Evolutionary conservation across 2,329 filamentous ascomycete species (phyloP), one percentile per base, ranked within the genome.

Genomic region (Trichoderma atrobrunneum): DNA sequence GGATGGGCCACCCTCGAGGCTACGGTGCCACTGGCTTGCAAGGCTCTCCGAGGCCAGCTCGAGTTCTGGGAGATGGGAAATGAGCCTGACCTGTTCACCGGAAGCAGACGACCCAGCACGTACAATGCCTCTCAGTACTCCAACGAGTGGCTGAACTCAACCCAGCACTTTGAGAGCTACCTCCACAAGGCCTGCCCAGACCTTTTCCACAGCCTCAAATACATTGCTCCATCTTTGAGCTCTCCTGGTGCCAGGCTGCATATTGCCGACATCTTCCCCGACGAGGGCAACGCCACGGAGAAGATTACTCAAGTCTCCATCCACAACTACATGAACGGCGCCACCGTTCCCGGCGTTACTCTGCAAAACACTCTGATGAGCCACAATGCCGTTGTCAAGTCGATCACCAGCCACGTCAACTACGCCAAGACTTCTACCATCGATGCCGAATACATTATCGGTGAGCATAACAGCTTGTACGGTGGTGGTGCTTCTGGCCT

Each of bases 381-480:
- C 78, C 76, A 76, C 73, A 82, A 80, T 73, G 76, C 81, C 12
- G 80, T 80, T 56, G 78, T 79, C 66, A 78, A 77, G 72, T 76
- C 72, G 16, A 78, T 80, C 2, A 76, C 83, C 34, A 76, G 26
- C 51, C 76, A 77, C 66, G 74, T 76, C 36, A 64, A 65, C 56
- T 75, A 75, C 54, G 74, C 75, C 43, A 71, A 73, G 66, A 72
- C 72, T 12, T 75, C 76, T 2, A 80, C 81, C 4, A 81, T 83
- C 1, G 76, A 78, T 26, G 75, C 74, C 0, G 76, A 80, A 28
- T 80, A 81, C 43, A 79, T 86, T 36, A 81, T 87, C 75, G 85
- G 84, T 30, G 85, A 86, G 79, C 86, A 84, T 2, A 86, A 86
- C 76, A 82, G 80, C 16, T 77, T 82, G n/a, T 80, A 79, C 61